Conservation (phyloP, 2,329 filamentous ascomycete species). For the Fusarium odoratissimum region DNA sequence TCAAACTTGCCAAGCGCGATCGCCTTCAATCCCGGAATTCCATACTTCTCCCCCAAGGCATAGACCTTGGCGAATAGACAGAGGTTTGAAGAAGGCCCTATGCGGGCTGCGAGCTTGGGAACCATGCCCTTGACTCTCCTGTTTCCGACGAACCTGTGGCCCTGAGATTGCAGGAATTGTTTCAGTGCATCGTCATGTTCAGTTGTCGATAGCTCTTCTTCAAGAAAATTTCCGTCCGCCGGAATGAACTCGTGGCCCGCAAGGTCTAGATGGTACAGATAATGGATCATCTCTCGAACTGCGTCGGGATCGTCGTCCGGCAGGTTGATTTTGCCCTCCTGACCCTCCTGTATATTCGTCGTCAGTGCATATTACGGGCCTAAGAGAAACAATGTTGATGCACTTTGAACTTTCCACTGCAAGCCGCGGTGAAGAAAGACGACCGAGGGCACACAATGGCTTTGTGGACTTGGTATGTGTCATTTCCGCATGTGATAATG, state of each 20-base stretch:
- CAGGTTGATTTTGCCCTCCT: not conserved
- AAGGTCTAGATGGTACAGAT: conserved; percentile 13
- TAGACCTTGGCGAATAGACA: conserved; percentile 1
- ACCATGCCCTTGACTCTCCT: not conserved
- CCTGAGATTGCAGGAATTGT: fast-evolving
- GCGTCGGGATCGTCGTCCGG: conserved; percentile 1
- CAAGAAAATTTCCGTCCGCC: not conserved
- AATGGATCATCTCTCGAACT: conserved; percentile 11
- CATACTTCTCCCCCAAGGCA: conserved; percentile 7
- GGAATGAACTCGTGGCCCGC: not conserved
- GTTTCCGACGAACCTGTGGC: fast-evolving
- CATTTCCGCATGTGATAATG: fast-evolving
- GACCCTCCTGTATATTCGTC: not conserved
- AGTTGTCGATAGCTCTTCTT: not conserved
- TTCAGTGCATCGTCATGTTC: fast-evolving
- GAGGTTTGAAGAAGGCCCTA: not conserved
- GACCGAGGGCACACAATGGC: not conserved
- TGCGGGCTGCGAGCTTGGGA: not conserved
- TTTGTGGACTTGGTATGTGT: not conserved
- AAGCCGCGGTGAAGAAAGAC: not conserved
- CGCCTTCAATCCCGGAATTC: not conserved
- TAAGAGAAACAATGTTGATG: not conserved
- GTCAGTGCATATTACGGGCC: not conserved
- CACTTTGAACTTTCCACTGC: not conserved
- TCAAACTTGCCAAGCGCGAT: not conserved